These are phyloP conservation scores for Ailanthus altissimus DNA, from an alignment of 345 rosid species.

Conservation along the genomic window DNA sequence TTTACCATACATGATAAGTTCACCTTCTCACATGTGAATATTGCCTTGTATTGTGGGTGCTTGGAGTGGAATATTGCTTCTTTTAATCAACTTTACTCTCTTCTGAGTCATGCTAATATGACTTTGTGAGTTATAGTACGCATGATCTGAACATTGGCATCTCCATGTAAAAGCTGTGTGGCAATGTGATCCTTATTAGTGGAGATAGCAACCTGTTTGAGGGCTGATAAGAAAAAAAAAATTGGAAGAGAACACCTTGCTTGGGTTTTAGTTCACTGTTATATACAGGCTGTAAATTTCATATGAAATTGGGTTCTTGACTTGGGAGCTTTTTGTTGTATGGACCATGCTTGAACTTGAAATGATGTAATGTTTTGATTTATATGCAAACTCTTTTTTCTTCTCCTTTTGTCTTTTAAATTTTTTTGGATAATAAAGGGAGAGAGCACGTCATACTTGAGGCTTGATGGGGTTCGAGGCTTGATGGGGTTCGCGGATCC, in stretches of 20 bases:
- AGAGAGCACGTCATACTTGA: not conserved
- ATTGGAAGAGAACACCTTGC: no score
- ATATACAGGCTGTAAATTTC: not conserved
- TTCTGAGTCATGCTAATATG: not conserved
- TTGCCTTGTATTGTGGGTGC: not conserved
- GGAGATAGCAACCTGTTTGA: not conserved
- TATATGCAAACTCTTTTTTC: not conserved
- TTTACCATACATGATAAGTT: not conserved
- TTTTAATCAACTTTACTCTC: not conserved
- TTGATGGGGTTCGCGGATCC: not conserved
- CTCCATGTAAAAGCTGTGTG: slow-evolving; percentile 4
- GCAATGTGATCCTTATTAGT: not conserved
- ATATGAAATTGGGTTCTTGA: not conserved
- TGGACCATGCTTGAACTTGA: not conserved
- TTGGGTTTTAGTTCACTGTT: not conserved
- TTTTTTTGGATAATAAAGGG: not conserved
- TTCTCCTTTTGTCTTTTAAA: not conserved
- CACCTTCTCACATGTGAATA: not conserved
- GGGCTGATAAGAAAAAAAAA: not conserved
- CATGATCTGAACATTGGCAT: not conserved
- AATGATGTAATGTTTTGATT: not conserved
- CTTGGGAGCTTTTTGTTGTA: not conserved
- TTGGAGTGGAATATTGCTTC: slow-evolving; percentile 4
- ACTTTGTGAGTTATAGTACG: not conserved
- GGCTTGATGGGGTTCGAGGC: not conserved